These are phyloP conservation scores for Endoconidiophora polonica DNA, from an alignment of 2,329 filamentous ascomycete species.

Conservation along the genomic window DNA sequence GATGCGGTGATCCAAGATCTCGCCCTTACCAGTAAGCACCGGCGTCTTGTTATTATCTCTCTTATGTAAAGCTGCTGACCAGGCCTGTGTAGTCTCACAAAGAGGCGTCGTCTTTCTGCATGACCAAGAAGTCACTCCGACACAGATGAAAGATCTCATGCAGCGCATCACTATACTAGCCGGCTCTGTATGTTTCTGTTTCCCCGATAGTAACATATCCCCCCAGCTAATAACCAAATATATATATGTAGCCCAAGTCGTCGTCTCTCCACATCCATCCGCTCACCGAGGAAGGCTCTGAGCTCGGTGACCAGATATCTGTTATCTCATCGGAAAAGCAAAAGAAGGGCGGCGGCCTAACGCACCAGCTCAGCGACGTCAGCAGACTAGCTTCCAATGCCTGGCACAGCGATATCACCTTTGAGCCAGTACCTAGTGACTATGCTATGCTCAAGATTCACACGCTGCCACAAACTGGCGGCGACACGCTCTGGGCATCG, in stretches of 20 bases:
- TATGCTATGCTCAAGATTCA: conserved; percentile 44
- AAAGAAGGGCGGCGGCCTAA: conserved; percentile 35
- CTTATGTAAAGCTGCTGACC: neutral
- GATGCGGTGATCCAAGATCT: conserved; percentile 42
- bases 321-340: conserved; percentile 40
- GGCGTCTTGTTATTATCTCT: neutral
- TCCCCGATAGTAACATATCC: neutral
- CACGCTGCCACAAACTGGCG: conserved; percentile 37
- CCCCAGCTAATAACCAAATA: neutral
- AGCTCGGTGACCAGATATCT: conserved; percentile 38
- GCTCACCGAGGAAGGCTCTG: conserved; percentile 35
- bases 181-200: conserved; percentile 20
- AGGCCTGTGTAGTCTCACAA: conserved; percentile 34
- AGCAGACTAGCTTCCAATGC: conserved; percentile 25
- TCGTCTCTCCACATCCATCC: conserved; percentile 46
- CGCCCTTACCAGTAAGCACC: conserved; percentile 37
- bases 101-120: conserved; percentile 51
- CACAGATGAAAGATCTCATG: conserved; percentile 42
- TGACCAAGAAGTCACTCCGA: conserved; percentile 39
- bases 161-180: conserved; percentile 41
- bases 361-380: conserved; percentile 33
- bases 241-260: conserved; percentile 28
- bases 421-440: conserved; percentile 41
- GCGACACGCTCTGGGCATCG: conserved; percentile 46
- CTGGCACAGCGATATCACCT: conserved; percentile 40